Evolutionary conservation across 352 stramenopile species (phyloP).

Genomic region (Pythium graminicola): DNA sequence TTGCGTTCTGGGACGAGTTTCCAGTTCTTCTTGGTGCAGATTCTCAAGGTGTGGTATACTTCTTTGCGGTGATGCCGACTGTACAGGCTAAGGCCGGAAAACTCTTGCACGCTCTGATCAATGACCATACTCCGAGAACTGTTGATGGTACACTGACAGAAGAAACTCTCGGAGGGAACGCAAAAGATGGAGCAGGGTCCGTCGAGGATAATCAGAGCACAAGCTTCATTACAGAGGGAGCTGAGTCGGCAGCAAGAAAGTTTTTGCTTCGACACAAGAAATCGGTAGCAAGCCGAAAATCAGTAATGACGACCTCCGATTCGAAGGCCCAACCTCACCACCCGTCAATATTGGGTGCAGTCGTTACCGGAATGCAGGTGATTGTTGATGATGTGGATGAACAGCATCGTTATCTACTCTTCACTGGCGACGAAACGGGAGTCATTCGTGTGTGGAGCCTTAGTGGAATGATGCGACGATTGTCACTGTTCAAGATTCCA

Average conservation of each 20-base stretch:
- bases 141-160: background rate
- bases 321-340: too few relatives aligned
- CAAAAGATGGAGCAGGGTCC: background rate
- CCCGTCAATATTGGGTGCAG: background rate
- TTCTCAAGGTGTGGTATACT: conserved; percentile 41
- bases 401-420: conserved; percentile 38
- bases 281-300: background rate
- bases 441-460: conserved; percentile 48
- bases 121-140: conserved; percentile 23
- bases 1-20: conserved; percentile 71
- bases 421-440: conserved; percentile 53
- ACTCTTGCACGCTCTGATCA: conserved; percentile 50
- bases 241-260: conserved; percentile 33
- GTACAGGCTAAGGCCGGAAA: conserved; percentile 37
- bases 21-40: conserved; percentile 52
- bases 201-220: background rate
- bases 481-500: conserved; percentile 48
- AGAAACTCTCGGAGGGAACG: background rate
- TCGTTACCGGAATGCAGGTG: conserved; percentile 49
- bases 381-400: conserved; percentile 37
- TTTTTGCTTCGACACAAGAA: conserved; percentile 27
- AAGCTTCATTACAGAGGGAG: conserved; percentile 31
- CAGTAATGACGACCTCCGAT: too few relatives aligned
- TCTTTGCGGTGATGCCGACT: conserved; percentile 46
- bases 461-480: conserved; percentile 36